Percentiles rank a stretch among this genome's conserved stretches.
These are phyloP conservation scores for Scutellaria barbata DNA, from an alignment of 257 asterid species.

Conservation along the genomic window DNA sequence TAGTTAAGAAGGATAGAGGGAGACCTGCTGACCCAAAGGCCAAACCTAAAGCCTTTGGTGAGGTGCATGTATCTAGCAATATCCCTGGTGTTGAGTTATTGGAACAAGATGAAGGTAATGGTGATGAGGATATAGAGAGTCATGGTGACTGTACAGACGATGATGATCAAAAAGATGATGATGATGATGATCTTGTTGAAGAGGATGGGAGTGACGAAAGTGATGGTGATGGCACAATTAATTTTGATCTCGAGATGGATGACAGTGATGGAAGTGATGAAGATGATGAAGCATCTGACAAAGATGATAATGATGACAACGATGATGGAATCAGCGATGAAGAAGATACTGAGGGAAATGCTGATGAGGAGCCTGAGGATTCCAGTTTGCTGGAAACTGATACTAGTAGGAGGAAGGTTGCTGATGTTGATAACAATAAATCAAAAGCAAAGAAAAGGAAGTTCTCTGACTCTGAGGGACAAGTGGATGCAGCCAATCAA, in stretches of 20 bases:
- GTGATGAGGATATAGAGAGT: constrained; percentile 51
- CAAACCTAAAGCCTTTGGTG: constrained; percentile 87
- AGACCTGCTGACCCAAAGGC: constrained; percentile 76
- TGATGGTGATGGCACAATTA: constrained; percentile 41
- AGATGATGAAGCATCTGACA: constrained; percentile 51
- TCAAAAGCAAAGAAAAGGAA: constrained; percentile 63
- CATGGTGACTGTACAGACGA: constrained; percentile 40
- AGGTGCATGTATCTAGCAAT: constrained; percentile 63
- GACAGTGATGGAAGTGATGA: constrained; percentile 42
- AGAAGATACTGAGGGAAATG: constrained; percentile 40
- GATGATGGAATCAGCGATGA: constrained; percentile 43
- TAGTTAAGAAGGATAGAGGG: constrained; percentile 92
- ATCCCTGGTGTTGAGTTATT: constrained; percentile 86
- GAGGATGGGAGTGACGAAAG: constrained; percentile 44
- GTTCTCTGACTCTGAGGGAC: constrained; percentile 66
- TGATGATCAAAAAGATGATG: constrained; percentile 45
- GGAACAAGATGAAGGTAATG: constrained; percentile 51
- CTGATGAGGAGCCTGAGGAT: constrained; percentile 44
- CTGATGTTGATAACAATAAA: constrained; percentile 36
- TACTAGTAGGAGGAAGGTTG: constrained; percentile 21
- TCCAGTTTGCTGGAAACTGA: constrained; percentile 35
- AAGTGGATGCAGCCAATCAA: constrained; percentile 58
- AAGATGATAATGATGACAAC: constrained; percentile 36
- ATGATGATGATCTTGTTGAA: constrained; percentile 37
- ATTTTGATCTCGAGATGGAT: constrained; percentile 45